Percentiles rank a stretch among this genome's conserved stretches.
Conservation (phyloP, 1,139 yeast genomes). For the Candida smagusa region DNA sequence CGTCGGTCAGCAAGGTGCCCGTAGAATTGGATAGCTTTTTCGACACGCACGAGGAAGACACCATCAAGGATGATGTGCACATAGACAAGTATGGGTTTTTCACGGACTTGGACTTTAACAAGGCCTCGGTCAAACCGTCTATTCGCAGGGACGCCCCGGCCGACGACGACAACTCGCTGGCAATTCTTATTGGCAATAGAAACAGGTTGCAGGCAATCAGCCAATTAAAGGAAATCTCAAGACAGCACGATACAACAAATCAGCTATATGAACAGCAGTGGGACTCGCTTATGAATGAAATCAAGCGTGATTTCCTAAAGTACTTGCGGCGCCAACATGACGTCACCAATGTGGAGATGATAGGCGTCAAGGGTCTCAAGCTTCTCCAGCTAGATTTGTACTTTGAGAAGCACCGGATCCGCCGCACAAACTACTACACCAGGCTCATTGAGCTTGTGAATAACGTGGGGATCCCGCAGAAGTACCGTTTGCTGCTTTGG, state of each 20-base stretch:
- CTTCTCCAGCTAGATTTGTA: constrained; percentile 17
- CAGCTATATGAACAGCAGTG: constrained; percentile 29
- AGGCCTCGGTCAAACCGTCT: not conserved
- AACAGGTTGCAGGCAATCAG: constrained; percentile 16
- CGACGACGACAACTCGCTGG: constrained; percentile 6
- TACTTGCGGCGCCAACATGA: constrained; percentile 10
- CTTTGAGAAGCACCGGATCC: constrained; percentile 8
- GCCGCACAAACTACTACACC: constrained; percentile 10
- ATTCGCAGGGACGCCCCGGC: not conserved
- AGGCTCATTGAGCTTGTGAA: constrained; percentile 35
- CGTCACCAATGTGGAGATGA: constrained; percentile 21
- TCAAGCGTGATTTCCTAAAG: constrained; percentile 24
- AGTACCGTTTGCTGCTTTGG: constrained; percentile 51
- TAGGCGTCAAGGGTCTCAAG: constrained; percentile 38
- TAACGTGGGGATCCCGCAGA: constrained; percentile 47
- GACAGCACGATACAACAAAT: constrained; percentile 32
- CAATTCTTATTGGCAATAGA: constrained; percentile 14
- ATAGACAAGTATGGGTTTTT: constrained; percentile 55
- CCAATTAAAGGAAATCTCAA: constrained; percentile 30
- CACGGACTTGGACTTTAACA: constrained; percentile 15
- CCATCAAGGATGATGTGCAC: constrained; percentile 16
- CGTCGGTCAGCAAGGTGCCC: constrained; percentile 24
- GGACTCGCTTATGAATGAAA: constrained; percentile 31
- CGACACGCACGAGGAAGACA: constrained; percentile 8
- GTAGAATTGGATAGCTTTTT: constrained; percentile 44